These are phyloP conservation scores for Ustilago trichophora DNA, from an alignment of 1,284 basidiomycete genomes.

Conservation along the genomic window DNA sequence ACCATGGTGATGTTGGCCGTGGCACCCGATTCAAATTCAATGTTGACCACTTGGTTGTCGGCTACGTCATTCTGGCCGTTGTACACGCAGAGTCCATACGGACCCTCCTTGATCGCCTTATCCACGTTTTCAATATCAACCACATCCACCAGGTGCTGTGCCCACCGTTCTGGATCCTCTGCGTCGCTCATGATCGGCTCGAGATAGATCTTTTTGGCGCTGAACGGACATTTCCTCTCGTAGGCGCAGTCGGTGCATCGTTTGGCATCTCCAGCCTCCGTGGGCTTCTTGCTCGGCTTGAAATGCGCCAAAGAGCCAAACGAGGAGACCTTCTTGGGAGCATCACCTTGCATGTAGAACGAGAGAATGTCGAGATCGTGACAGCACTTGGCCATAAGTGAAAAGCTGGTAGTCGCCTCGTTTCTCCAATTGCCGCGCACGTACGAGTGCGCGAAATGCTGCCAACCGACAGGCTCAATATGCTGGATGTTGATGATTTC, in stretches of 20 bases:
- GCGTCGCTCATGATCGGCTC: slow-evolving; percentile 20
- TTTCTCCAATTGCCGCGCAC: slow-evolving; percentile 39
- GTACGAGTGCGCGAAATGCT: slow-evolving; percentile 42
- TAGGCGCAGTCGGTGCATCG: slow-evolving; percentile 36
- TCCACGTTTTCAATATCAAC: slow-evolving; percentile 36
- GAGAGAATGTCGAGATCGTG: slow-evolving; percentile 40
- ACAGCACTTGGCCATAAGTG: slow-evolving; percentile 39
- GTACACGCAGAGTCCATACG: slow-evolving; percentile 36
- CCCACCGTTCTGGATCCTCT: slow-evolving; percentile 37
- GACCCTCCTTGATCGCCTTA: slow-evolving; percentile 30
- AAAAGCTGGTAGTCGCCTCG: slow-evolving; percentile 36
- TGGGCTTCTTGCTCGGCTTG: slow-evolving; percentile 34
- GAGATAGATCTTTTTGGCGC: slow-evolving; percentile 41
- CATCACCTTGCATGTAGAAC: slow-evolving; percentile 36
- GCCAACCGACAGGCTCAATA: slow-evolving; percentile 38
- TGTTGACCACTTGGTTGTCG: slow-evolving; percentile 41
- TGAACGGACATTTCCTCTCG: slow-evolving; percentile 31
- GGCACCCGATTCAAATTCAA: slow-evolving; percentile 31
- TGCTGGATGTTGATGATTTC: slow-evolving; percentile 46
- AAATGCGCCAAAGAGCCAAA: slow-evolving; percentile 36
- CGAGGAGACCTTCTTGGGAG: slow-evolving; percentile 18
- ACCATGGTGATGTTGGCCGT: slow-evolving; percentile 39
- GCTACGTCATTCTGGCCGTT: slow-evolving; percentile 39
- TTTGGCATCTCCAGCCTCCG: slow-evolving; percentile 26
- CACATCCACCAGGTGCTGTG: slow-evolving; percentile 25